A percentile compares a stretch with the other conserved stretches of the same genome.
Evolutionary conservation across 495 filamentous ascomycete species (phyloP).

Genomic region (Tuber melanosporum): DNA sequence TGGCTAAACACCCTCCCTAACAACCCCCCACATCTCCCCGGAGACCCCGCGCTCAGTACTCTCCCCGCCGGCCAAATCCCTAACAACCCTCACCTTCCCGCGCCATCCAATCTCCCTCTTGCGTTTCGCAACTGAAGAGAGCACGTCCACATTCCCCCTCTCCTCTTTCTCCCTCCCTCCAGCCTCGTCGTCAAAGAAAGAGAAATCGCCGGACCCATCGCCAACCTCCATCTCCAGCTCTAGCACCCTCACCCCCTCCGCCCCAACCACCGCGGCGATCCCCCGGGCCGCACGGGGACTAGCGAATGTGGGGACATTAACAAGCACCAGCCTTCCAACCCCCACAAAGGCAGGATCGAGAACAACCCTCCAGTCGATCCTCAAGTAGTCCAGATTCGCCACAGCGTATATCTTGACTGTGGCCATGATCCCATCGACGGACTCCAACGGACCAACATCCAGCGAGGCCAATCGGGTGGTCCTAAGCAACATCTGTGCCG

Average conservation of each 20-base stretch:
- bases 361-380: constrained; percentile 18
- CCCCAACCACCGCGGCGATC: constrained; percentile 7
- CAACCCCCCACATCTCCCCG: constrained; percentile 35
- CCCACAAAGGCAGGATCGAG: not conserved
- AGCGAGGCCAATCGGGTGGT: constrained; percentile 21
- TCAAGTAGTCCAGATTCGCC: constrained; percentile 19
- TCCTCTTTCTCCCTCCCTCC: constrained; percentile 14
- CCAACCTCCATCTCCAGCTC: constrained; percentile 32
- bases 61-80: constrained; percentile 29
- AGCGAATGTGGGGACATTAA: constrained; percentile 10
- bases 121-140: constrained; percentile 17
- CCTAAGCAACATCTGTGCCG: constrained; percentile 15
- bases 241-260: constrained; percentile 12
- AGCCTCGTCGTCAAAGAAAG: constrained; percentile 30
- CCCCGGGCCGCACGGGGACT: not conserved
- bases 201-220: constrained; percentile 27
- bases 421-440: constrained; percentile 8
- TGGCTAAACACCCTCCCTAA: constrained; percentile 27
- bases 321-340: constrained; percentile 27
- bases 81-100: constrained; percentile 31
- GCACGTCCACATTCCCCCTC: constrained; percentile 13
- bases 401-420: constrained; percentile 23
- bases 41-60: constrained; percentile 27
- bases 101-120: constrained; percentile 10
- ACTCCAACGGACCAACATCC: constrained; percentile 13